Base-by-base conservation (phyloP, 768 basidiomycete species). In the Lactarius indigo region DNA sequence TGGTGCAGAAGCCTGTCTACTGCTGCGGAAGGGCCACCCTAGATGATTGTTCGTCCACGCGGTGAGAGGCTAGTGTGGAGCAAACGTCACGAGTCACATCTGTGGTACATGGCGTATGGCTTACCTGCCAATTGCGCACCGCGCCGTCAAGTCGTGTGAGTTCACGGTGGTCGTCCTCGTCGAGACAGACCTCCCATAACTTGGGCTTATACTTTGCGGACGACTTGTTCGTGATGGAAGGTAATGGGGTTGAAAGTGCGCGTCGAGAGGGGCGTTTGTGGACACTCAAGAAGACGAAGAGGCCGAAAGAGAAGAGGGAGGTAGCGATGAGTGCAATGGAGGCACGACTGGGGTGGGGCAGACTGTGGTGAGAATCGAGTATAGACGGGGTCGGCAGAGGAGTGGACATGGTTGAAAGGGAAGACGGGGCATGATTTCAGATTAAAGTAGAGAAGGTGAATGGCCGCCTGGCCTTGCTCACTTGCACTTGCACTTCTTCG, bases 121-220 rank as follows among this genome's bases (percentile, higher is more conserved):
- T 55, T 33, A 68, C 66, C 39, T 56, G 54, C 69, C 61, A 68
- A 54, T 57, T 20, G 20, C 17, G 37, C 55, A 44, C n/a, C 12
- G 44, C 26, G 17, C 30, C 57, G 17, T 26, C 63, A 1, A 18
- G 52, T 9, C 37, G 52, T 23, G 20, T 30, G 15, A 31, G 8
- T 5, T 17, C 50, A 9, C 30, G 7, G 12, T 20, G 35, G 35
- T 35, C 42, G 23, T 41, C 64, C 6, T 58, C 31, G 15, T 61
- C 63, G 18, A 69, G 69, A n/a, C 42, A 57, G 54, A 64, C 20
- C 17, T 66, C 68, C 59, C 55, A 69, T 61, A 66, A 23, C 52
- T 37, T 61, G 23, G 70, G 70, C 47, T 20, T 66, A 35, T 6
- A 23, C 1, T 8, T 20, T n/a, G 12, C 17, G 18, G 18, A 7